These are phyloP conservation scores for Trapa bicornis DNA, from an alignment of 345 rosid species.

Conservation along the genomic window DNA sequence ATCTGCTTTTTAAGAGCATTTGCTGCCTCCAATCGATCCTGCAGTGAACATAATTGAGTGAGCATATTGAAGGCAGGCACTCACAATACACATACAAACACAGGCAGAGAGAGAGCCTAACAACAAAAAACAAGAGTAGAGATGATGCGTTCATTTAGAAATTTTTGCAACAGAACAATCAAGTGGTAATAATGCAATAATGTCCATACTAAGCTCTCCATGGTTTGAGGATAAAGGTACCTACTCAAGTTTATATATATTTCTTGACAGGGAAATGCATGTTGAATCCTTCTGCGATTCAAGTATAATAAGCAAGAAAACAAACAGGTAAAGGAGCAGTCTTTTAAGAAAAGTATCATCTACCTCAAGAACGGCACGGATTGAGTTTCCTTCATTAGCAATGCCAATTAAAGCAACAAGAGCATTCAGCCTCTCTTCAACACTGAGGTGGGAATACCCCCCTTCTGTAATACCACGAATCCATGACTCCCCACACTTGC, in stretches of 20 bases:
- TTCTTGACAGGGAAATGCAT: background rate
- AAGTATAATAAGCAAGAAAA: background rate
- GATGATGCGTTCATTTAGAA: background rate
- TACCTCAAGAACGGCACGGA: slow-evolving; percentile 92
- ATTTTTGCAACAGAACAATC: background rate
- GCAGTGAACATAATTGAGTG: slow-evolving; percentile 6
- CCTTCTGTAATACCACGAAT: slow-evolving; percentile 89
- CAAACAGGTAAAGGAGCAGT: background rate
- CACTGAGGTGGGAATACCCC: slow-evolving; percentile 85
- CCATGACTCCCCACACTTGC: slow-evolving; percentile 77
- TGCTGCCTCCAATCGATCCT: slow-evolving; percentile 98
- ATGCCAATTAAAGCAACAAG: slow-evolving; percentile 71
- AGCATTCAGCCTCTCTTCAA: slow-evolving; percentile 89
- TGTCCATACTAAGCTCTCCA: background rate
- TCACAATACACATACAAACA: no score
- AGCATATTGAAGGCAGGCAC: slow-evolving; percentile 1
- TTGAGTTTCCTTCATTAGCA: slow-evolving; percentile 89
- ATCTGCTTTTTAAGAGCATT: slow-evolving; percentile 94
- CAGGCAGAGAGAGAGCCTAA: background rate
- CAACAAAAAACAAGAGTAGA: background rate
- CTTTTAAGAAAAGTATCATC: background rate
- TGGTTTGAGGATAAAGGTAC: background rate
- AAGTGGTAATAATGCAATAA: background rate
- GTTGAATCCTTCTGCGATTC: background rate
- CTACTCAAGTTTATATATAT: background rate